Percentiles rank a stretch among this genome's conserved stretches.
Evolutionary conservation across 495 filamentous ascomycete species (phyloP).

Genomic region (Podospora pseudopauciseta): DNA sequence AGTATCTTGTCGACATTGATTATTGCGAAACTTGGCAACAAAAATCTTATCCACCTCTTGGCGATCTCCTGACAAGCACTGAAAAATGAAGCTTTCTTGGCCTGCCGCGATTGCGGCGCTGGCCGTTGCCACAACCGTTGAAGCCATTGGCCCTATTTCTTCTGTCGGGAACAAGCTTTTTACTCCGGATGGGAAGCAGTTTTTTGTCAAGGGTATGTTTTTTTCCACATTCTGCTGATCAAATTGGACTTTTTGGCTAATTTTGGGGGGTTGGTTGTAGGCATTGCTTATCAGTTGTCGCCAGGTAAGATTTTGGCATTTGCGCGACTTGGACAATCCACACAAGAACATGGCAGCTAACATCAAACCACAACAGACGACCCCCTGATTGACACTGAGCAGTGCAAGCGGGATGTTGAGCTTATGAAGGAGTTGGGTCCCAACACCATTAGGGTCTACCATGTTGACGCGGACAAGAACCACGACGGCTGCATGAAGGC

Average conservation of each 20-base stretch:
- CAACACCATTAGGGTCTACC: conserved; percentile 87
- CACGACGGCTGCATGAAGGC: conserved; percentile 71
- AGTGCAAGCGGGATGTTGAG: conserved; percentile 73
- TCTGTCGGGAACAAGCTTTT: conserved; percentile 83
- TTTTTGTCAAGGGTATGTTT: conserved; percentile 72
- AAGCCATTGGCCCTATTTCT: conserved; percentile 55
- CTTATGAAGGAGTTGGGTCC: conserved; percentile 77
- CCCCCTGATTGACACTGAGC: conserved; percentile 67
- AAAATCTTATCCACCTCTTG: background rate
- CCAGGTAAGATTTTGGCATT: conserved; percentile 11
- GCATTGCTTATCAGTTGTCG: conserved; percentile 29
- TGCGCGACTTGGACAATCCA: background rate
- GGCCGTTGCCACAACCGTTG: conserved; percentile 31
- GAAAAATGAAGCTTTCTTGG: conserved; percentile 23
- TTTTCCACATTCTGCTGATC: background rate
- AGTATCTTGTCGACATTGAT: background rate
- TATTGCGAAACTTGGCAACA: background rate
- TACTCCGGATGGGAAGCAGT: conserved; percentile 69
- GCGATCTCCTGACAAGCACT: background rate
- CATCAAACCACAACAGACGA: conserved; percentile 45
- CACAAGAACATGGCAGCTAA: background rate
- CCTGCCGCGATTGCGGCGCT: conserved; percentile 29
- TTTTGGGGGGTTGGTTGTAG: conserved; percentile 4
- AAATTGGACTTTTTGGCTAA: background rate
- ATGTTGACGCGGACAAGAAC: conserved; percentile 66